Base-by-base conservation (phyloP, 805 yeast species). In the Yarrowia sp. region DNA sequence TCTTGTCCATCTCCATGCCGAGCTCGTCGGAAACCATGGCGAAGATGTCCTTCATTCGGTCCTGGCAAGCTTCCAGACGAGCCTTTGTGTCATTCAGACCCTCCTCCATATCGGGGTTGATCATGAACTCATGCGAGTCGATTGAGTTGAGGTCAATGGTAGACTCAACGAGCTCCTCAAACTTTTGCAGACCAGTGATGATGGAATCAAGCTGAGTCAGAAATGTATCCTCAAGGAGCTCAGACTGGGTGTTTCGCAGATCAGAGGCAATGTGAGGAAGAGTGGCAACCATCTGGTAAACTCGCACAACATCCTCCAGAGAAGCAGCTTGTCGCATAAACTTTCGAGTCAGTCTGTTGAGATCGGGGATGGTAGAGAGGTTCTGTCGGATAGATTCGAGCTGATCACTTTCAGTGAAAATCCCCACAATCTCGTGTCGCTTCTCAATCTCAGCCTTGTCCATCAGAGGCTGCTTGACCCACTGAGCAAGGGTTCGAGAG, bases 381-480 rank as follows among this genome's bases (percentile, higher is more conserved):
- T 83, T 81, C 12, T 87, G 85, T 70, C 97, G 83, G 71, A 86
- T 85, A 9, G 48, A 22, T 7, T 91, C 79, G 73, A 92, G 90
- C 41, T 88, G 85, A n/a, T 90, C 82, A 72, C 95, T 79, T 70
- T 85, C 83, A 3, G 12, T 46, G 12, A 61, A 61, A 11, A 35
- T 32, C 36, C 86, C 89, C n/a, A 94, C 97, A 63, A 95, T 79
- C 8, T 80, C 77, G 72, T 91, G 97, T 64, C 99, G 83, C 53
- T 86, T 82, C 48, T 79, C 77, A 48, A 95, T 92, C 64, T 82
- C 86, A 0, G 73, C 75, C 11, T 83, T 75, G 72, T 87, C 86
- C 67, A 97, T 88, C 61, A 95, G 82, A 0, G 99, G 99, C 78
- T 95, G 99, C 75, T 94, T 95, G 70, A 95, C 82, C 99, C 99